Conservation (phyloP, 2,329 filamentous ascomycete species). For the Colletotrichum sp. region DNA sequence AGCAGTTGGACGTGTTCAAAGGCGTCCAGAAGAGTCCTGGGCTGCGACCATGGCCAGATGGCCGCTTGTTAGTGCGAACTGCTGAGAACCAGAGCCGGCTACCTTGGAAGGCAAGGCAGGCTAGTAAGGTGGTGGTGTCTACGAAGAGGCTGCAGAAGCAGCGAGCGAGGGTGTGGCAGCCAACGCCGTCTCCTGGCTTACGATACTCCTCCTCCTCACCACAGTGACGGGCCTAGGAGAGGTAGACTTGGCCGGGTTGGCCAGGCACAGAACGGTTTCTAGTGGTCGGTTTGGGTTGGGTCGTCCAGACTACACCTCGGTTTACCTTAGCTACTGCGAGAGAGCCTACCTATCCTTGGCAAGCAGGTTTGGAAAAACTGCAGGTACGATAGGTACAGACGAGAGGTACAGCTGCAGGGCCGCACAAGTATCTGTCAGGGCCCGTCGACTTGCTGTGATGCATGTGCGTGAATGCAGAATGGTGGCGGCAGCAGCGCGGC, state of each 20-base stretch:
- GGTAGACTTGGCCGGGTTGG: neutral
- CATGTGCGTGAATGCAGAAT: neutral
- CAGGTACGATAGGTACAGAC: slow-evolving; percentile 2
- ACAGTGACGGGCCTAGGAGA: neutral
- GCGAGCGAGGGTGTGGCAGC: slow-evolving; percentile 5
- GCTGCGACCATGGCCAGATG: slow-evolving; percentile 1
- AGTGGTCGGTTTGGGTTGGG: neutral
- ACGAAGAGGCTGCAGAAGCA: neutral
- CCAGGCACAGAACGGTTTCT: neutral
- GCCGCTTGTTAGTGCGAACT: slow-evolving; percentile 11
- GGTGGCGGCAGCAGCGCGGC: neutral
- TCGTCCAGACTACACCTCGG: neutral
- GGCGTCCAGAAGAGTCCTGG: slow-evolving; percentile 1
- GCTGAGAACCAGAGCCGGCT: neutral
- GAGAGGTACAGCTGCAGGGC: slow-evolving; percentile 4
- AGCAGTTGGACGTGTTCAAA: neutral
- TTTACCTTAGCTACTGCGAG: neutral
- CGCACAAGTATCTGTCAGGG: slow-evolving; percentile 9
- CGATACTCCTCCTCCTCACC: neutral
- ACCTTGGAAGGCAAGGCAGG: neutral
- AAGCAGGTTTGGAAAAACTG: neutral
- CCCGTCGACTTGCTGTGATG: slow-evolving; percentile 1
- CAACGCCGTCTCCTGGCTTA: neutral
- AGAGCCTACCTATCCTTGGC: neutral
- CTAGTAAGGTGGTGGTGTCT: neutral